Evolutionary conservation across 768 basidiomycete genomes (phyloP).

Genomic region (Boletus tomentosulus): DNA sequence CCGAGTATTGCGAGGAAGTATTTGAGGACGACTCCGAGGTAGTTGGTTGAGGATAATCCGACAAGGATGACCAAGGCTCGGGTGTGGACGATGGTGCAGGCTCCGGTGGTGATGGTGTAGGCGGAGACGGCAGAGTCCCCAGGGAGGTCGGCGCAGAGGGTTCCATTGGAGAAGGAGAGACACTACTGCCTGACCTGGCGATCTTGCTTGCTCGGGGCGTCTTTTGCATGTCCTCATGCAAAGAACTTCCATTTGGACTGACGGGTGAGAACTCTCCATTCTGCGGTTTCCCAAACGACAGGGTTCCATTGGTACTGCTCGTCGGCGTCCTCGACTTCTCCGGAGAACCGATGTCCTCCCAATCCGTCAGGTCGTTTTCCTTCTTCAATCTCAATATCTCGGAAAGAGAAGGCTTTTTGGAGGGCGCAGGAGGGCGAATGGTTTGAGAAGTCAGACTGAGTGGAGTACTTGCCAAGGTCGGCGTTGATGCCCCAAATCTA

Average conservation of each 20-base stretch:
- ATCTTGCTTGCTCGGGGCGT: constrained; percentile 35
- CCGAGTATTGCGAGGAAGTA: constrained; percentile 65
- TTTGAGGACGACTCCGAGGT: constrained; percentile 75
- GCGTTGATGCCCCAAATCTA: constrained; percentile 47
- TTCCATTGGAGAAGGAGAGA: constrained; percentile 21
- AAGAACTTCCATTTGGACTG: constrained; percentile 25
- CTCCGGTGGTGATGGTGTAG: constrained; percentile 47
- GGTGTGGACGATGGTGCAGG: constrained; percentile 63
- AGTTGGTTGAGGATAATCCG: constrained; percentile 64
- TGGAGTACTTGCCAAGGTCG: constrained; percentile 36
- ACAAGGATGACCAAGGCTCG: constrained; percentile 73
- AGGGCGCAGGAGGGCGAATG: constrained; percentile 36
- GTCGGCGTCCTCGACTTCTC: constrained; percentile 48
- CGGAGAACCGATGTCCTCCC: constrained; percentile 55
- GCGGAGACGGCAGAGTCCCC: constrained; percentile 35
- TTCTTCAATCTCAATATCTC: constrained; percentile 58
- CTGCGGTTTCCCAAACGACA: constrained; percentile 23
- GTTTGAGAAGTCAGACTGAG: constrained; percentile 31
- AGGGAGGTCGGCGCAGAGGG: constrained; percentile 15
- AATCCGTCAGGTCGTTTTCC: constrained; percentile 56
- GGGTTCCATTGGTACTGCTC: constrained; percentile 38
- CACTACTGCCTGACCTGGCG: constrained; percentile 23
- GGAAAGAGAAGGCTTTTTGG: constrained; percentile 63
- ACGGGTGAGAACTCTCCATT: constrained; percentile 29
- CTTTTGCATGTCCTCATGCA: constrained; percentile 31